Percentiles rank a stretch among this genome's conserved stretches.
Conservation (phyloP, 2,329 filamentous ascomycete genomes). For the Pezicula neosporulosa region DNA sequence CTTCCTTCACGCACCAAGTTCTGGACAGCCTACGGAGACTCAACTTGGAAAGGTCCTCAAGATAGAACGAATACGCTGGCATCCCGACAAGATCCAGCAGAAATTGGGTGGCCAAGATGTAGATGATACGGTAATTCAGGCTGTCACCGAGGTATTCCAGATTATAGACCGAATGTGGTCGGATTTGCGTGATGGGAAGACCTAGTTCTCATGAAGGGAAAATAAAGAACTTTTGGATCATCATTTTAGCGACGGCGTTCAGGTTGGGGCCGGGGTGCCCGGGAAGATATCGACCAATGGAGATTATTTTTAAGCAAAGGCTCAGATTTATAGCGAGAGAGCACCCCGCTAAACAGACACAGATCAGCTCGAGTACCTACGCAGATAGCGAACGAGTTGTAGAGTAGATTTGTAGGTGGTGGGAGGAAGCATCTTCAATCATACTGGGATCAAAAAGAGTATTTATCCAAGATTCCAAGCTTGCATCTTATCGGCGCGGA, state of each 20-base stretch:
- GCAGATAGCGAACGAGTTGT: too few relatives aligned
- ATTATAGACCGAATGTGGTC: conserved; percentile 80
- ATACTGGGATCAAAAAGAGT: too few relatives aligned
- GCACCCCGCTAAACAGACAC: too few relatives aligned
- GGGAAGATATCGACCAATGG: not conserved
- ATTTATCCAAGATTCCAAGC: too few relatives aligned
- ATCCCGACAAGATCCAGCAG: conserved; percentile 97
- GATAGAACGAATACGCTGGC: conserved; percentile 86
- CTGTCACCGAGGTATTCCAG: conserved; percentile 89
- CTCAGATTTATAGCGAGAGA: too few relatives aligned
- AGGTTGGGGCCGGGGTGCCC: not conserved
- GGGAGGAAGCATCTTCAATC: too few relatives aligned
- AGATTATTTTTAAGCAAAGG: too few relatives aligned
- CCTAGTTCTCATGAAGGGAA: conserved; percentile 3
- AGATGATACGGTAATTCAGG: conserved; percentile 67
- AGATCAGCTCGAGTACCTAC: too few relatives aligned
- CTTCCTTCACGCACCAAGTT: conserved; percentile 47
- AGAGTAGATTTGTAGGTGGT: too few relatives aligned
- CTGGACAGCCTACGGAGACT: conserved; percentile 23
- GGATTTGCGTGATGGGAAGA: conserved; percentile 35
- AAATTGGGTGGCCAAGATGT: conserved; percentile 69
- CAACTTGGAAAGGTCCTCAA: conserved; percentile 59
- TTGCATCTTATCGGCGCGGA: too few relatives aligned
- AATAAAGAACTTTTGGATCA: not conserved
- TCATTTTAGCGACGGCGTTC: conserved; percentile 15